Evolutionary conservation across 1,284 basidiomycete genomes (phyloP).

Genomic region (Salmacisia buchloeana): DNA sequence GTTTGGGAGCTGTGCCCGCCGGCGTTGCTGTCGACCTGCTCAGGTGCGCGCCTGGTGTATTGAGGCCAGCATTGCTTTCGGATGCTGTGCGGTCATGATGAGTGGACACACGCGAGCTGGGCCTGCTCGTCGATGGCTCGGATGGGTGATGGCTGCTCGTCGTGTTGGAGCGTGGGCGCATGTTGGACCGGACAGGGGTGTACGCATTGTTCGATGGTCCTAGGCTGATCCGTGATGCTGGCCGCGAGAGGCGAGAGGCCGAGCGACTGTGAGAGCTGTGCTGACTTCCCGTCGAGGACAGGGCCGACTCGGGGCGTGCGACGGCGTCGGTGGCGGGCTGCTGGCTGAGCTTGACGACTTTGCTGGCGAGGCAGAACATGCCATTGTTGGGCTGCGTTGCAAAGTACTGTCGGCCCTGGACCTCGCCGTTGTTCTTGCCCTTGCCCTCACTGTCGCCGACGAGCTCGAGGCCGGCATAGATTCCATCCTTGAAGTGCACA

Average conservation of each 20-base stretch:
- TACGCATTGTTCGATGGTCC: not conserved
- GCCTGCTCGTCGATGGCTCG: not conserved
- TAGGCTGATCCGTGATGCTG: not conserved
- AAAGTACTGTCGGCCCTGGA: slow-evolving; percentile 86
- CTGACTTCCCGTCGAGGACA: slow-evolving; percentile 19
- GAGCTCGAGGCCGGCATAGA: slow-evolving; percentile 46
- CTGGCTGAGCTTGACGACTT: slow-evolving; percentile 56
- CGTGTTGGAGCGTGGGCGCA: not conserved
- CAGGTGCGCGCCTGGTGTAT: not conserved
- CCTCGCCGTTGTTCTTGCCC: slow-evolving; percentile 91
- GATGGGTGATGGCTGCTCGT: not conserved
- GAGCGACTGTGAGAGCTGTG: not conserved
- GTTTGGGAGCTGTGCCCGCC: not conserved
- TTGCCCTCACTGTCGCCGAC: slow-evolving; percentile 59
- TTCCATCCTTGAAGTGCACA: slow-evolving; percentile 34
- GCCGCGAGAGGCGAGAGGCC: not conserved
- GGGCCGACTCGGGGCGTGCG: slow-evolving; percentile 40
- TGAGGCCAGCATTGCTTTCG: not conserved
- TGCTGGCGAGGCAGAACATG: slow-evolving; percentile 77
- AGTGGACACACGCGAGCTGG: slow-evolving; percentile 3
- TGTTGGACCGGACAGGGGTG: not conserved
- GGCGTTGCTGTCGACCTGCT: too few species aligned
- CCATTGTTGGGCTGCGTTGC: slow-evolving; percentile 76
- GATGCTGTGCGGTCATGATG: not conserved
- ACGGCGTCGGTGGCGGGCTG: slow-evolving; percentile 37